phyloP scores from a whole-genome alignment of 2,329 filamentous ascomycete species.

The Cercospora beticola region DNA sequence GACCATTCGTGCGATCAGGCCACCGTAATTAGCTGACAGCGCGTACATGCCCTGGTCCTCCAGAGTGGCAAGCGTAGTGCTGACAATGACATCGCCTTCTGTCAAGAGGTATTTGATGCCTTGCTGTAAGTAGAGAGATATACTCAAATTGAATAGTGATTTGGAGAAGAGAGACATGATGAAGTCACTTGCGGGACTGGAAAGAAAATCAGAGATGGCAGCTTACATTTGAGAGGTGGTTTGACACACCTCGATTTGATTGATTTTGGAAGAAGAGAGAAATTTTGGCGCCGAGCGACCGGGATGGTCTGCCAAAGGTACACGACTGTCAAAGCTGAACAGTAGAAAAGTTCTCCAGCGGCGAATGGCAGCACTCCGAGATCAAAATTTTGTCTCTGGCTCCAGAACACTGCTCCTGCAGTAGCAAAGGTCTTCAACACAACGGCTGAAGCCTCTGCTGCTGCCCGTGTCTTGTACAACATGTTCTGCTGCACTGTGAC shows the following conservation, averaged over 20 bases:
- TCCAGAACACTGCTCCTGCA: slow-evolving; percentile 68
- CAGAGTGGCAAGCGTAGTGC: slow-evolving; percentile 73
- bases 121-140: slow-evolving; percentile 84
- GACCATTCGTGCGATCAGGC: slow-evolving; percentile 79
- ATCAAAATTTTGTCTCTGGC: slow-evolving; percentile 52
- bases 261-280: slow-evolving; percentile 63
- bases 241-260: slow-evolving; percentile 46
- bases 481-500: slow-evolving; percentile 80
- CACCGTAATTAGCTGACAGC: slow-evolving; percentile 88
- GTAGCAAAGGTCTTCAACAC: slow-evolving; percentile 73
- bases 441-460: slow-evolving; percentile 80
- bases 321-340: slow-evolving; percentile 63
- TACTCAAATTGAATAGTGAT: slow-evolving; percentile 68
- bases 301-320: slow-evolving; percentile 65
- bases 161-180: slow-evolving; percentile 64
- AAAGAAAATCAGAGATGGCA: slow-evolving; percentile 28
- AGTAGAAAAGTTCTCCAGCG: slow-evolving; percentile 78
- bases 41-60: slow-evolving; percentile 88
- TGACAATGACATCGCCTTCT: slow-evolving; percentile 87
- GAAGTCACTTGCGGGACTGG: slow-evolving; percentile 44
- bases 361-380: slow-evolving; percentile 86
- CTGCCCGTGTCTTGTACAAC: slow-evolving; percentile 75
- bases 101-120: slow-evolving; percentile 90
- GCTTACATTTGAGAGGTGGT: slow-evolving; percentile 28
- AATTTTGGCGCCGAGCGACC: slow-evolving; percentile 58